Base-by-base conservation (phyloP, 768 basidiomycete species). In the Mycena crocata region DNA sequence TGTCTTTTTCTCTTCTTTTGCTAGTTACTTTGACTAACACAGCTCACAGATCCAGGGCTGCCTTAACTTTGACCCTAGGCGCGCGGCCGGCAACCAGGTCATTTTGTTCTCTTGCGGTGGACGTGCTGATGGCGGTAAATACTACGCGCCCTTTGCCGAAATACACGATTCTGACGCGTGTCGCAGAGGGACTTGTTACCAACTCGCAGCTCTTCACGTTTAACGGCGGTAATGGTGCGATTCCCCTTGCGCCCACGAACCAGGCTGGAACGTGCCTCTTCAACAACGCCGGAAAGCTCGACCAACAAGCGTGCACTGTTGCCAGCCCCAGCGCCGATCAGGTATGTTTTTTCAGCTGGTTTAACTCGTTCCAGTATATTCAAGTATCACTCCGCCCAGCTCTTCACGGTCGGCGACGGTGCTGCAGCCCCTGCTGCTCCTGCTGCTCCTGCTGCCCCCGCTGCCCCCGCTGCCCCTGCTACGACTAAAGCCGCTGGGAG, bases 21-120 rank as follows among this genome's bases (percentile, higher is more conserved):
- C 17, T 48, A 23, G n/a, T n/a, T n/a, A n/a, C n/a, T 19, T 40
- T 35, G 24, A 12, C n/a, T 23, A 3, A 50, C 15, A 13, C n/a
- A 3, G 6, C 1, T 9, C 12, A 3, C 21, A 73, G 72, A 74
- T 44, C 37, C 62, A 72, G 51, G 73, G 63, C 19, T 74, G 73
- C 68, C 60, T 74, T 6, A 72, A 74, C 69, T 72, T 74, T 23
- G 73, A 74, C 55, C 57, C 59, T 13, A 61, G 73, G 21, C 67
- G 73, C 40, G 67, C 64, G 7, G 50, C 68, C 13, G 71, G 71
- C 7, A 68, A 72, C 60, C 71, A 72, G 54, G 71, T 74, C 23
- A 45, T 68, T 46, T 37, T 62, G 13, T 64, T 67, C 66, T 58
- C 50, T 1, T 67, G 68, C 55, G 65, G 65, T 50, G 65, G 66